Conservation (phyloP, 164 flowering plant genomes). For the Pachysandra terminalis region DNA sequence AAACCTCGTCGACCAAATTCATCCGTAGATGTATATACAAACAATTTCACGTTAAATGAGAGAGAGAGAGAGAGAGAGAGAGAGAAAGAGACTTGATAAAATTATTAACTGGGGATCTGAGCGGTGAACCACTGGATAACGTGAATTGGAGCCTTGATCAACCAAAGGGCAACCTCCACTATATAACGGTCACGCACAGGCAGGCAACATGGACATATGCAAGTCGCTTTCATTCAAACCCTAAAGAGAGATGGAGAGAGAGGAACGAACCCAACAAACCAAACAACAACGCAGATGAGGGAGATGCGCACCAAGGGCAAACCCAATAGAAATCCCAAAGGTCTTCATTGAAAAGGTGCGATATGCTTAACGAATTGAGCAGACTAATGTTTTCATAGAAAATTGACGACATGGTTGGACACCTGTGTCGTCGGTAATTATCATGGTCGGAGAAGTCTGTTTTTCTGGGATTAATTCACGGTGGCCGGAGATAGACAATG, state of each 20-base stretch:
- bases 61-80: no score
- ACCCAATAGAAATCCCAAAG: slow-evolving; percentile 74
- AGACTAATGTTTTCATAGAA: no score
- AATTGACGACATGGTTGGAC: no score
- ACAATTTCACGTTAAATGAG: neutral
- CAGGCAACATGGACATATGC: slow-evolving; percentile 93
- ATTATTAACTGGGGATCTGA: slow-evolving; percentile 68
- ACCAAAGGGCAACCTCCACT: slow-evolving; percentile 69
- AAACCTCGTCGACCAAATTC: no score
- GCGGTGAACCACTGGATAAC: slow-evolving; percentile 94
- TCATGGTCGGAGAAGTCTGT: no score
- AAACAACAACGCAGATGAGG: slow-evolving; percentile 60
- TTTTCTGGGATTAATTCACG: no score
- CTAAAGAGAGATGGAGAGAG: neutral
- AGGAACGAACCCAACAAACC: slow-evolving; percentile 72
- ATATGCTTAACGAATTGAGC: no score
- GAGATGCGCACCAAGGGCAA: slow-evolving; percentile 82
- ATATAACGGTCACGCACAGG: slow-evolving; percentile 80
- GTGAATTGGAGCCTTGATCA: slow-evolving; percentile 84
- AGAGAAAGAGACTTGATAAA: no score
- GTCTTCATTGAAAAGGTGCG: no score
- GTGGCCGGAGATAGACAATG: no score
- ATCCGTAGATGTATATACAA: no score
- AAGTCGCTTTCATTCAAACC: slow-evolving; percentile 10
- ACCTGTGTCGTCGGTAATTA: no score